Evolutionary conservation across 805 yeast genomes (phyloP).

Genomic region (Torulaspora gathmanii): DNA sequence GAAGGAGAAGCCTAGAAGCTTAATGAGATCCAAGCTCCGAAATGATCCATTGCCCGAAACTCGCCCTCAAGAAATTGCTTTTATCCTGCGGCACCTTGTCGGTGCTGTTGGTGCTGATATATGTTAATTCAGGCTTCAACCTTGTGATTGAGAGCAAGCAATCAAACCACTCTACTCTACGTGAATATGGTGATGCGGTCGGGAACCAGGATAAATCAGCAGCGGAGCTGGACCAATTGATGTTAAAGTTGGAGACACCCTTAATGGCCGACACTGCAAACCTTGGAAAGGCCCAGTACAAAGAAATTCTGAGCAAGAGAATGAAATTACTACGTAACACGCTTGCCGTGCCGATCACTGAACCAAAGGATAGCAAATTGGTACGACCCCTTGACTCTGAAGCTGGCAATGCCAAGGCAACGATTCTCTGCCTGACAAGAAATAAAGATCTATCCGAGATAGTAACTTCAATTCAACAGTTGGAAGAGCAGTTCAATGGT

Average conservation of each 20-base stretch:
- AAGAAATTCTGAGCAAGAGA: constrained; percentile 30
- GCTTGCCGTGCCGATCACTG: constrained; percentile 38
- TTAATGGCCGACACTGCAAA: constrained; percentile 14
- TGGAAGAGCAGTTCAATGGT: constrained; percentile 61
- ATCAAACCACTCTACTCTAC: not conserved
- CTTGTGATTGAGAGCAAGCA: not conserved
- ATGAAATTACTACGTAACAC: constrained; percentile 38
- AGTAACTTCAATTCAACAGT: constrained; percentile 48
- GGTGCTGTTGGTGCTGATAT: not conserved
- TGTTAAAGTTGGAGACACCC: constrained; percentile 14
- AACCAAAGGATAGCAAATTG: constrained; percentile 44
- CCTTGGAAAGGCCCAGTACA: constrained; percentile 11
- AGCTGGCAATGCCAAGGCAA: constrained; percentile 59
- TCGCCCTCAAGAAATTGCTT: not conserved
- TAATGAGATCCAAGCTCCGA: not conserved
- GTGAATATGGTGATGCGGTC: not conserved
- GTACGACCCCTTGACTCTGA: constrained; percentile 26
- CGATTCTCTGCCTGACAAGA: constrained; percentile 67
- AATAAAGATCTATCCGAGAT: constrained; percentile 54
- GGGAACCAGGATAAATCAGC: not conserved
- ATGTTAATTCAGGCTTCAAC: not conserved
- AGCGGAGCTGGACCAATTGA: not conserved
- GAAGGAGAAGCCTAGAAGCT: not conserved
- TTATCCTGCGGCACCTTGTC: constrained; percentile 2
- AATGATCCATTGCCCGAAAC: constrained; percentile 1